Evolutionary conservation across 1,284 basidiomycete species (phyloP), one percentile per base, ranked within the genome.

Genomic region (Pseudozyma thailandica): DNA sequence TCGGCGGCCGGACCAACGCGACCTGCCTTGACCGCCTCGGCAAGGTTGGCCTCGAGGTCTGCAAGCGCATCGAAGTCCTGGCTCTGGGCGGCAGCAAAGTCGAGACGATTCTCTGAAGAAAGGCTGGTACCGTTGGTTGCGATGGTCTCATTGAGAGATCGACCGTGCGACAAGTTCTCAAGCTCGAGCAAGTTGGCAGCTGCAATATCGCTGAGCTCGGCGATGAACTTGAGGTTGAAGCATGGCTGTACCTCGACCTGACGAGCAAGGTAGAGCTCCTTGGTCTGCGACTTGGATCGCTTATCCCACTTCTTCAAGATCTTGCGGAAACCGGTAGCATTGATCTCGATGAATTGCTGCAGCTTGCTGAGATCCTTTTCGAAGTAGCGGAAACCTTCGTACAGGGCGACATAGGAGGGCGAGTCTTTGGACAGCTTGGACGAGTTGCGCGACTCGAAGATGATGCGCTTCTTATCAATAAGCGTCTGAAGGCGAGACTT

Each of bases 251-350:
- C 92, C 75, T 99, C 96, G 12, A 99, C 95, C 84, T 98, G 96
- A 31, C 96, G 90, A 50, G 93, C 89, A 31, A 99, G 88, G 84
- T 98, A 98, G 12, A 98, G 87, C 83, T 99, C 96, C 84, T 96
- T 98, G 16, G 92, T 98, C 31, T 90, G 91, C 15, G 91, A 94
- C 72, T 91, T 98, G 37, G 92, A 94, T 55, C 92, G 89, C 85
- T 98, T 99, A 85, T 98, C 96, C 89, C 94, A 99, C 83, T 99
- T 99, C 81, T 99, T 98, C 69, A 98, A 85, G 53, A 99, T 98
- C 84, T 98, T 98, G 50, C 95, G 89, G 84, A 98, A 98, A 2
- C 94, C 96, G 4, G 90, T 94, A 1, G 92, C 96, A 83, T 98
- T 99, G 81, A 98, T 92, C 84, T 99, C 96, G 75, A 99, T 90